Evolutionary conservation across 306 rosid genomes (phyloP), one percentile per base, ranked within the genome.

Genomic region (Rosa chinensis): DNA sequence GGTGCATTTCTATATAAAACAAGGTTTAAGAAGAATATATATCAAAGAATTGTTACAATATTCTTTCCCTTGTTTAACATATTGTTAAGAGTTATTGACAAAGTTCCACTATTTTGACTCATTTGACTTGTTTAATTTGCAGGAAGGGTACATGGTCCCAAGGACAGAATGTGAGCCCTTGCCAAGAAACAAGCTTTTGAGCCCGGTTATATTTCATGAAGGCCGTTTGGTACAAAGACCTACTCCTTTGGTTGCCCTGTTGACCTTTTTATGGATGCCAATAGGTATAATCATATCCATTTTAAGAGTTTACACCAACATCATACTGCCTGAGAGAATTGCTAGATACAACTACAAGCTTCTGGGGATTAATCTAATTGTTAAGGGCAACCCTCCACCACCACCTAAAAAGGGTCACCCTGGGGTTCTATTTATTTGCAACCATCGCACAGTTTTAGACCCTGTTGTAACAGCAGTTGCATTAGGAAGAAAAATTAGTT

Each of bases 191-290:
- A 84, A 93, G 87, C 97, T 96, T 43, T 67, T 91, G 64, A 91
- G 96, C 64, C 96, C 94, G 25, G 59, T 93, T 23, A 93, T 95
- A 59, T 95, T 95, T 18, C 99, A 95, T 28, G 99, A 95, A 10
- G 99, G 99, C 59, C 89, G 99, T 42, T 83, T 95, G 14, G 97
- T 80, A 21, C 98, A 90, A 12, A 88, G 94, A 66, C 98, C 99
- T 40, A 96, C 99, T 11, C 98, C 98, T 28, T 76, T 90, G 8
- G 84, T 79, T 37, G 82, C 94, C 16, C 88, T 96, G 4, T 73
- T 93, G 23, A 88, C 92, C 69, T 96, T 90, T 72, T 59, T 93
- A 74, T 96, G 99, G 99, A 77, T 96, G 3, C 99, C 98, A 17
- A 90, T 96, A 67, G 93, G 97, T 4, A 78, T 91, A 5, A 80